Percentiles rank a stretch among this genome's conserved stretches.
Evolutionary conservation across 2,329 filamentous ascomycete species (phyloP).

Genomic region (Xylaria sp.): DNA sequence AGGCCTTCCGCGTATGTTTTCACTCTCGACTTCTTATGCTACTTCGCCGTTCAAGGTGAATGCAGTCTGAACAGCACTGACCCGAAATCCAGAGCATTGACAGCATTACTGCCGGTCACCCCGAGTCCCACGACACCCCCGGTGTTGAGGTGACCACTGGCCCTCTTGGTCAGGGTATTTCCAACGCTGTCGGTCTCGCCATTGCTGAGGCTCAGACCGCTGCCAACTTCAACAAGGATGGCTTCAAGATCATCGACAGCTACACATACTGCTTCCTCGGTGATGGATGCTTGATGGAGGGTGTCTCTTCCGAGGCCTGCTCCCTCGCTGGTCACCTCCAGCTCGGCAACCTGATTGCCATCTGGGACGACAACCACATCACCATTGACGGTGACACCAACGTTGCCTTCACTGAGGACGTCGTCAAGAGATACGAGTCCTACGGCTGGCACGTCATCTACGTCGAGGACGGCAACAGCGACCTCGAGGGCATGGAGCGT

Average conservation of each 20-base stretch:
- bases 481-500: conserved; percentile 80
- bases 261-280: conserved; percentile 96
- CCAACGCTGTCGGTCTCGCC: conserved; percentile 95
- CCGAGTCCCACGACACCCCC: conserved; percentile 92
- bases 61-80: conserved; percentile 12
- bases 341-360: conserved; percentile 92
- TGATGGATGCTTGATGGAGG: conserved; percentile 98
- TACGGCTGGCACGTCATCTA: conserved; percentile 92
- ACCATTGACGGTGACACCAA: conserved; percentile 93
- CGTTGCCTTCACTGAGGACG: conserved; percentile 94
- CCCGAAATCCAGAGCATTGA: conserved; percentile 41
- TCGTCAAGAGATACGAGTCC: conserved; percentile 86
- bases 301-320: conserved; percentile 86
- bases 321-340: conserved; percentile 93
- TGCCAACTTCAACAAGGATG: conserved; percentile 93
- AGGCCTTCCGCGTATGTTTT: conserved; percentile 81
- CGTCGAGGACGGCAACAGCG: conserved; percentile 82
- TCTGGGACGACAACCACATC: conserved; percentile 99
- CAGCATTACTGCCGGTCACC: conserved; percentile 89
- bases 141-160: conserved; percentile 98
- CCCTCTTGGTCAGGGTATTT: conserved; percentile 93
- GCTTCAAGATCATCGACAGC: conserved; percentile 88
- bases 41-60: background rate
- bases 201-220: conserved; percentile 91
- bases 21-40: background rate